Base-by-base conservation (phyloP, 257 asterid genomes). In the Gynochthodes officinalis region DNA sequence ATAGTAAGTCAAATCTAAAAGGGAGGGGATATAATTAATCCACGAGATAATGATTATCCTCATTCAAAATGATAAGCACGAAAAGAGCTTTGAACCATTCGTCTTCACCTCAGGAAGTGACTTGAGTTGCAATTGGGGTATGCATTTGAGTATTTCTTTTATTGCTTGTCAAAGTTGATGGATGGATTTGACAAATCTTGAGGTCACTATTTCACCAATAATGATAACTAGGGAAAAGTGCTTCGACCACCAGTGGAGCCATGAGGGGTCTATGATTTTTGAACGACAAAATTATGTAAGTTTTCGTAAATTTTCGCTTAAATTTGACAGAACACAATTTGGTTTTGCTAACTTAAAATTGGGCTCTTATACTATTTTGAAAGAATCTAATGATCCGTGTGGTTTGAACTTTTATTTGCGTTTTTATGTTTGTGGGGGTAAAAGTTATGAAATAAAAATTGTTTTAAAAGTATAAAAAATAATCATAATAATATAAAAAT, bases 151-250 rank as follows among this genome's bases (percentile, higher is more conserved):
- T 16, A 15, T 59, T 0, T 1, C 16, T 60, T 32, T 14, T 35
- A 18, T 55, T 11, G 53, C 43, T 77, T 71, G 68, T 59, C 79
- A 25, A 37, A 67, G 67, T 69, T 72, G 80, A 80, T 83, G 78
- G 80, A 77, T 79, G 67, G 86, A 83, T 83, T 83, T 77, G 87
- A 85, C 83, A 69, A 54, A 73, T 11, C 84, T 57, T 73, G 50
- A 65, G 52, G 59, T 52, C 75, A 65, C 75, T 83, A 57, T 75
- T 80, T 58, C 19, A 21, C 68, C 53, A 71, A 70, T 73, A 76
- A 58, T 64, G 28, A 46, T 49, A 59, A n/a, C 61, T 71, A 54
- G 65, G 27, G 23, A 74, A 42, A 77, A 77, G 73, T 62, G 58
- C 57, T 63, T 35, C 74, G 25, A 65, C 65, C 23, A 68, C 59